These are phyloP conservation scores for Eragrostis curvula DNA, from an alignment of 176 grass and related monocot species.

Conservation along the genomic window DNA sequence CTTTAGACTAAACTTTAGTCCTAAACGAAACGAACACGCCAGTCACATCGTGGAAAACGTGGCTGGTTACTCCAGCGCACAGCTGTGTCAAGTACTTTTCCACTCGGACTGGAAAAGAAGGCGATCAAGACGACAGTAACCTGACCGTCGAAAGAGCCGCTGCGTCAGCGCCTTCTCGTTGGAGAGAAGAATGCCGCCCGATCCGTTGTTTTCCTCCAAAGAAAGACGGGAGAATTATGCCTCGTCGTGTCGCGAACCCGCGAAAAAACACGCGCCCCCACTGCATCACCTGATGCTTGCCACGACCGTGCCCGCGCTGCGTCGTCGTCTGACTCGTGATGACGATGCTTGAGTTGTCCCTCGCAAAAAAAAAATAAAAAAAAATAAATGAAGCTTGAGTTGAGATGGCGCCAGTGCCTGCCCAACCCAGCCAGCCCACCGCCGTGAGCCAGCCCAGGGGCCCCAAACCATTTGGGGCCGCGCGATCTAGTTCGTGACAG, in stretches of 20 bases:
- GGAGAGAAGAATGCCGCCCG: background rate
- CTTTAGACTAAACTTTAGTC: too few species aligned
- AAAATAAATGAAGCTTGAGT: too few species aligned
- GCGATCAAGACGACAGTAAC: background rate
- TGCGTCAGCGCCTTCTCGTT: background rate
- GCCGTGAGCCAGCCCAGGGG: too few species aligned
- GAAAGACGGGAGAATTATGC: background rate
- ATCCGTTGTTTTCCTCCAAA: slow-evolving; percentile 32
- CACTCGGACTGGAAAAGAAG: background rate
- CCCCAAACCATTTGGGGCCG: background rate
- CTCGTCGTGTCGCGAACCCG: background rate
- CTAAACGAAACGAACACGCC: too few species aligned
- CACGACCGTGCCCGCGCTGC: too few species aligned
- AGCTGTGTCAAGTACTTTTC: background rate
- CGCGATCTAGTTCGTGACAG: background rate
- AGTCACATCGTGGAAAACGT: background rate
- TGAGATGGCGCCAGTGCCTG: background rate
- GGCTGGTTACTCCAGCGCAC: background rate
- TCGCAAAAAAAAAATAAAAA: too few species aligned
- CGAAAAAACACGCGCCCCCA: background rate
- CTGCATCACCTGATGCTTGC: slow-evolving; percentile 4
- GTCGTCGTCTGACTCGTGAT: too few species aligned
- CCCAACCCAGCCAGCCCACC: background rate
- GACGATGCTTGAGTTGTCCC: too few species aligned
- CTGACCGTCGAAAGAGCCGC: slow-evolving; percentile 23